Percentiles rank a stretch among this genome's conserved stretches.
Conservation (phyloP, 148 eudicot species). For the Vaccinium myrtillus region DNA sequence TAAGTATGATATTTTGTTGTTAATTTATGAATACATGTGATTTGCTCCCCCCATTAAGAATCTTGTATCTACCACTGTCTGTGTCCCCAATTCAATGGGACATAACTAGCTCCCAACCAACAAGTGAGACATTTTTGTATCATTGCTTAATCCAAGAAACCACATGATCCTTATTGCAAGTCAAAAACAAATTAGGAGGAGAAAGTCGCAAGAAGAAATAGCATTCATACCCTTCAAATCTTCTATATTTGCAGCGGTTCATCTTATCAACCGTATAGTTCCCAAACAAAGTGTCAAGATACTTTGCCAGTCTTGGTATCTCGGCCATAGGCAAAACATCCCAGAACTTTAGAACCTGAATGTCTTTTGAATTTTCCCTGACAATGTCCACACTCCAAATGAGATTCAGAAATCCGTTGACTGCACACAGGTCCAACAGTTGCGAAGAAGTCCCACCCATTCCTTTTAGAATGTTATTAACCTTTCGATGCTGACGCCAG, state of each 20-base stretch:
- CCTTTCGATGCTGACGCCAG: not conserved
- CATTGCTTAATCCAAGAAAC: not conserved
- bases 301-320: constrained; percentile 22
- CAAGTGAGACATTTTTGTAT: not conserved
- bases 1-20: too few relatives aligned
- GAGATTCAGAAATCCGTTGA: not conserved
- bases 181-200: not conserved
- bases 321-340: constrained; percentile 28
- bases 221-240: constrained; percentile 34
- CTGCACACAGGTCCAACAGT: not conserved
- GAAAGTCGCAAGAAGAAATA: not conserved
- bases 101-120: not conserved
- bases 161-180: not conserved
- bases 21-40: too few relatives aligned
- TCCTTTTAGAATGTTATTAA: not conserved
- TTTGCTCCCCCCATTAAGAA: too few relatives aligned
- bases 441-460: not conserved
- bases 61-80: too few relatives aligned
- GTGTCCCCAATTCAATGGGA: not conserved
- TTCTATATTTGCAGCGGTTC: constrained; percentile 29
- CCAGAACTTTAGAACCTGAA: constrained; percentile 42
- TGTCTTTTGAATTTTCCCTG: constrained; percentile 23
- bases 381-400: constrained; percentile 28
- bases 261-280: constrained; percentile 24
- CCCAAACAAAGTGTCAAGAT: constrained; percentile 25